Evolutionary conservation across 371 early-diverging fungal genomes (phyloP).

Genomic region (Mortierella sp.): DNA sequence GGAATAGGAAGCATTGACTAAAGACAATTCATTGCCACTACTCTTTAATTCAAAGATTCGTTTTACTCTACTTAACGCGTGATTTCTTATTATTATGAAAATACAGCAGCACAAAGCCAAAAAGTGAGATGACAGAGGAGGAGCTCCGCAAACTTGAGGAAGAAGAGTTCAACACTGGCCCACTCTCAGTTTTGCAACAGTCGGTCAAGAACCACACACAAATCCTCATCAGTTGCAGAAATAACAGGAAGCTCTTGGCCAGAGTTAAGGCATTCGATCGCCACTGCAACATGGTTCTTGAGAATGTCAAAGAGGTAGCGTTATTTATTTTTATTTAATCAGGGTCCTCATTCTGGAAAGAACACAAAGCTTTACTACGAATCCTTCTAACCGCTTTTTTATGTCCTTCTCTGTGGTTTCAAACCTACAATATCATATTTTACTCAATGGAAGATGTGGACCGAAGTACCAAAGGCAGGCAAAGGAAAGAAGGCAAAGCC

Average conservation of each 20-base stretch:
- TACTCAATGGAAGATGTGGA: constrained; percentile 85
- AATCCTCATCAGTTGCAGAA: constrained; percentile 95
- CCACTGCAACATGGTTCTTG: constrained; percentile 99
- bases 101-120: constrained; percentile 65
- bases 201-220: constrained; percentile 97
- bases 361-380: not conserved
- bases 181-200: constrained; percentile 94
- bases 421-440: not conserved
- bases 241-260: constrained; percentile 97
- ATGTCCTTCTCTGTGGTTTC: constrained; percentile 21
- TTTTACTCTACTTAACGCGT: not conserved
- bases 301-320: constrained; percentile 98
- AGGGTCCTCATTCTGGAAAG: not conserved
- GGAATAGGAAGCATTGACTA: not conserved
- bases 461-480: constrained; percentile 90
- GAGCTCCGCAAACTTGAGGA: constrained; percentile 94
- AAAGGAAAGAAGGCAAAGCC: constrained; percentile 96
- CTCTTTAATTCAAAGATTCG: not conserved
- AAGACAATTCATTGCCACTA: not conserved
- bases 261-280: constrained; percentile 99
- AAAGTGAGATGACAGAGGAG: constrained; percentile 92
- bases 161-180: constrained; percentile 96
- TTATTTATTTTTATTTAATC: not conserved
- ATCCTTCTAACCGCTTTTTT: not conserved
- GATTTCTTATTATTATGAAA: not conserved